Percentiles rank a stretch among this genome's conserved stretches.
Evolutionary conservation across 1,284 basidiomycete species (phyloP).

Genomic region (Ustilago sp.): DNA sequence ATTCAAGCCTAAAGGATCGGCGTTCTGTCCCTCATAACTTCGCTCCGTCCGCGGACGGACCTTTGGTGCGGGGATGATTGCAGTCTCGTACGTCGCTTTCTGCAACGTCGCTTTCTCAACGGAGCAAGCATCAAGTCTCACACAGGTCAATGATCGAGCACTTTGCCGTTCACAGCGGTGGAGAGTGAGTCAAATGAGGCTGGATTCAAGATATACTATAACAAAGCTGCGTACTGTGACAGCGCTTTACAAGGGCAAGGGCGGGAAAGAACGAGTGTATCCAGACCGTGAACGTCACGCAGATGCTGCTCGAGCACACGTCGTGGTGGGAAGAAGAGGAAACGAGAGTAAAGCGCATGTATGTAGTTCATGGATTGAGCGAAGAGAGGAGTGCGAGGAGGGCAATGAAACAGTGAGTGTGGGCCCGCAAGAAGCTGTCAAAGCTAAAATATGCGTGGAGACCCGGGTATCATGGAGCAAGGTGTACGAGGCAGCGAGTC

Average conservation of each 20-base stretch:
- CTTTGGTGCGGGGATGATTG: not conserved
- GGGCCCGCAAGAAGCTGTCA: slow-evolving; percentile 12
- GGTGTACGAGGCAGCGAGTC: not conserved
- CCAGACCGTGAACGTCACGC: not conserved
- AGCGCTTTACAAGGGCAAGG: slow-evolving; percentile 1
- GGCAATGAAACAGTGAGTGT: not conserved
- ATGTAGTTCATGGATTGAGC: not conserved
- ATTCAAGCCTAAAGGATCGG: not conserved
- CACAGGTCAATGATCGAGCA: not conserved
- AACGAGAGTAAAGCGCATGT: slow-evolving; percentile 10
- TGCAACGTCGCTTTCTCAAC: not conserved
- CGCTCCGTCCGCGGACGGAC: not conserved
- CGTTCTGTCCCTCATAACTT: not conserved
- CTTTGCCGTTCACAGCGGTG: not conserved
- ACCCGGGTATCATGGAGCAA: slow-evolving; percentile 22
- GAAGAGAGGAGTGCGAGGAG: not conserved
- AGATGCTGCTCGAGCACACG: not conserved
- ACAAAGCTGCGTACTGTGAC: slow-evolving; percentile 6
- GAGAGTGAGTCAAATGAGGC: not conserved
- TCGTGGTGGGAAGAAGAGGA: not conserved
- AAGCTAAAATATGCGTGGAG: not conserved
- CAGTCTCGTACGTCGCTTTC: not conserved
- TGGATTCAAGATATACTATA: slow-evolving; percentile 6
- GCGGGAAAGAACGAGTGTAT: slow-evolving; percentile 12
- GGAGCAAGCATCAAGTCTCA: not conserved